A percentile compares a stretch with the other conserved stretches of the same genome.
Conservation (phyloP, 2,329 filamentous ascomycete species). For the Coniochaeta ligniaria region DNA sequence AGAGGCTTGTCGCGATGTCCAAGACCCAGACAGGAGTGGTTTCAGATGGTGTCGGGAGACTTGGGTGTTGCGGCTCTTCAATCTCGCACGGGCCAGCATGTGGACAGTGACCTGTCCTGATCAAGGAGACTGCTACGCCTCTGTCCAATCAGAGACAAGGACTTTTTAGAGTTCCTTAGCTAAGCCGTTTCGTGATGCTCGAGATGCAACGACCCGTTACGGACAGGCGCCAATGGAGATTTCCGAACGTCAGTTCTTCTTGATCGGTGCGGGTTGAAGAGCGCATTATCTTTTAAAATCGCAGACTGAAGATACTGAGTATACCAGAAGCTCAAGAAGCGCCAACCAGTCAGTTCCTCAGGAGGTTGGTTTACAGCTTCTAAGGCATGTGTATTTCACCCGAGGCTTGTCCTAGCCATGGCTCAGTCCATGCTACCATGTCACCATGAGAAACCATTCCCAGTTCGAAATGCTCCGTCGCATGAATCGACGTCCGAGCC, state of each 20-base stretch:
- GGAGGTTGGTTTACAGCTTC: no score
- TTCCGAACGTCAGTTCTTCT: background rate
- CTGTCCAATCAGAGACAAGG: background rate
- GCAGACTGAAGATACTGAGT: no score
- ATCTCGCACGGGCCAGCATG: background rate
- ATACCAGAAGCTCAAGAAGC: no score
- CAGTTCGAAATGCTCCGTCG: background rate
- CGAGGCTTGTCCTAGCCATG: no score
- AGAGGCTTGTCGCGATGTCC: slow-evolving; percentile 10
- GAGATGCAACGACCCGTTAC: background rate
- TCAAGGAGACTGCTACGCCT: background rate
- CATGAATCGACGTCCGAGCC: background rate
- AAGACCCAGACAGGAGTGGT: slow-evolving; percentile 17
- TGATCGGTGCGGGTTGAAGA: background rate
- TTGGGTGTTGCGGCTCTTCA: slow-evolving; percentile 6
- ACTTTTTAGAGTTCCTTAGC: background rate
- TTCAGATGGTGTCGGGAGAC: slow-evolving; percentile 21
- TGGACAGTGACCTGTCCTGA: background rate
- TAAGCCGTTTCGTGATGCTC: background rate
- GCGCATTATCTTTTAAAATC: no score
- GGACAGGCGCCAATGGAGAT: background rate
- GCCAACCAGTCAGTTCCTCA: no score
- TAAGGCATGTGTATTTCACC: no score
- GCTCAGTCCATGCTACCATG: no score
- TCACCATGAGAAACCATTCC: no score